phyloP scores from a whole-genome alignment of 805 yeast species.

The Lachancea kluyveri region DNA sequence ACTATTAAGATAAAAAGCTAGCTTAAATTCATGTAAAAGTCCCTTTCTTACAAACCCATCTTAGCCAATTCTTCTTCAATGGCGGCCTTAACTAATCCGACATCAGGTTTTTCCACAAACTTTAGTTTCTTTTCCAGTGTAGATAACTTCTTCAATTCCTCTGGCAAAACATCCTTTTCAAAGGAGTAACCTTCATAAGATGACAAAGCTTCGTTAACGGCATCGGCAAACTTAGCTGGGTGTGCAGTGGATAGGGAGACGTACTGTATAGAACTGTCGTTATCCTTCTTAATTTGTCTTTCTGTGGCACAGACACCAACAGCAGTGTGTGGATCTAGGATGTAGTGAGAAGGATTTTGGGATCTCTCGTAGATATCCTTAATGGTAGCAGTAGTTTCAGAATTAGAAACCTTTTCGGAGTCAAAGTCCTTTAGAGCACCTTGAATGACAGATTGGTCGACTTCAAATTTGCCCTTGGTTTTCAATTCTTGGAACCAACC shows the following conservation, averaged over 20 bases:
- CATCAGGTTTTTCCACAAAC: slow-evolving; percentile 63
- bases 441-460: slow-evolving; percentile 54
- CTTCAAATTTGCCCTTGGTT: slow-evolving; percentile 67
- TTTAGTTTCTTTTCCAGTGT: slow-evolving; percentile 68
- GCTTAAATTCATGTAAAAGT: no score
- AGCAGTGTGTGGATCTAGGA: slow-evolving; percentile 94
- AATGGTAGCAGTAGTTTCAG: slow-evolving; percentile 75
- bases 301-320: slow-evolving; percentile 84
- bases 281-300: slow-evolving; percentile 46
- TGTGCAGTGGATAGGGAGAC: slow-evolving; percentile 94
- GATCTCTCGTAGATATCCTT: slow-evolving; percentile 55
- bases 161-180: slow-evolving; percentile 84
- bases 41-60: slow-evolving; percentile 36
- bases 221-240: slow-evolving; percentile 97
- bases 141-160: slow-evolving; percentile 69
- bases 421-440: slow-evolving; percentile 67
- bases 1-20: no score
- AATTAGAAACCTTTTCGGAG: slow-evolving; percentile 75
- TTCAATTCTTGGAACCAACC: slow-evolving; percentile 78
- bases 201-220: slow-evolving; percentile 75
- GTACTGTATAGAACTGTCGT: slow-evolving; percentile 39
- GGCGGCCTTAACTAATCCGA: slow-evolving; percentile 66
- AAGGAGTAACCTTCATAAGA: slow-evolving; percentile 71
- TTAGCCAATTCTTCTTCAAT: slow-evolving; percentile 66
- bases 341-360: slow-evolving; percentile 55